Evolutionary conservation across 805 yeast genomes (phyloP).

Genomic region (Yueomyces sinensis): DNA sequence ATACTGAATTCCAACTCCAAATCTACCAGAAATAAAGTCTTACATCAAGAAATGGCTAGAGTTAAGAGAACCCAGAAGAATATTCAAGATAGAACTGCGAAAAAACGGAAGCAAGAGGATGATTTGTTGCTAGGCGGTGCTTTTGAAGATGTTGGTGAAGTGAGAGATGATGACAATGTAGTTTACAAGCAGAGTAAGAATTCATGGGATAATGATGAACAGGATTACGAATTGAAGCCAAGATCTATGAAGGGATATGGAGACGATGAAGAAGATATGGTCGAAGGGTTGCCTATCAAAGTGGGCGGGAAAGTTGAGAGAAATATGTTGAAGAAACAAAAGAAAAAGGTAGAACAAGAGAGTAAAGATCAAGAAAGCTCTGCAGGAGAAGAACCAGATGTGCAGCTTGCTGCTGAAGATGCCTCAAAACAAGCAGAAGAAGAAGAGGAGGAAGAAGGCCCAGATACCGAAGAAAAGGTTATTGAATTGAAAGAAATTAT

Average conservation of each 20-base stretch:
- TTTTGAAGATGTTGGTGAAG: constrained; percentile 12
- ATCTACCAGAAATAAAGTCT: too few species aligned
- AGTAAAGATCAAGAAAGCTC: constrained; percentile 9
- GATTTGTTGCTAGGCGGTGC: constrained; percentile 14
- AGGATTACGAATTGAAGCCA: constrained; percentile 65
- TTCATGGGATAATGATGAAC: constrained; percentile 60
- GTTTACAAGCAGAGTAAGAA: constrained; percentile 6
- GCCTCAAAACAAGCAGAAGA: constrained; percentile 16
- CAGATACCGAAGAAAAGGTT: constrained; percentile 42
- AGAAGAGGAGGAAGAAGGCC: constrained; percentile 24
- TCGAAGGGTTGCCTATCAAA: constrained; percentile 74
- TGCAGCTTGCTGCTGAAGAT: constrained; percentile 15
- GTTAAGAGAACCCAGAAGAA: constrained; percentile 16
- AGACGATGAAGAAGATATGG: constrained; percentile 25
- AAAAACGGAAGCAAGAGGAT: constrained; percentile 21
- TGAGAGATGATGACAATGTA: neutral
- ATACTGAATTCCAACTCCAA: too few species aligned
- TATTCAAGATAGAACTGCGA: constrained; percentile 19
- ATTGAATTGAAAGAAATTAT: constrained; percentile 64
- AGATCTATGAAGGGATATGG: constrained; percentile 36
- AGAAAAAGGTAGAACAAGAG: constrained; percentile 5
- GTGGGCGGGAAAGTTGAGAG: constrained; percentile 65
- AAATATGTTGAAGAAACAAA: constrained; percentile 28
- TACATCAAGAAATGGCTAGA: constrained; percentile 21
- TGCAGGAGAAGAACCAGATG: constrained; percentile 17